Conservation (phyloP, 2,329 filamentous ascomycete genomes). For the Colletotrichum abscissum region DNA sequence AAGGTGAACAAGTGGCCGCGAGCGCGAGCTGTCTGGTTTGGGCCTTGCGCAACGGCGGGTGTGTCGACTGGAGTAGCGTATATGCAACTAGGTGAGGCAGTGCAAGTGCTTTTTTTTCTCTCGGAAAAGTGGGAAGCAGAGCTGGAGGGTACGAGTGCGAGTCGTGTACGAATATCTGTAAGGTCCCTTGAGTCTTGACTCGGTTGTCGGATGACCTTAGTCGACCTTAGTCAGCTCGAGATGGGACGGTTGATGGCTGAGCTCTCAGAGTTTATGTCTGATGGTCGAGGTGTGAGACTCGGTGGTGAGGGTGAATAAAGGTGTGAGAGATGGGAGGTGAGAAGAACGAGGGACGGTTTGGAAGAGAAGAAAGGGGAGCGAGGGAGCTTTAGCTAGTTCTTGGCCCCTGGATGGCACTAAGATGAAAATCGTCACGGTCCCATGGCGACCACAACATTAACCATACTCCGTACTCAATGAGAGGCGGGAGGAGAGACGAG, state of each 20-base stretch:
- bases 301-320: not conserved
- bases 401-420: not conserved
- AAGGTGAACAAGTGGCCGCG: not conserved
- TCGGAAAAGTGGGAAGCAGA: slow-evolving; percentile 27
- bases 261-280: not conserved
- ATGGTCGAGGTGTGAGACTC: no score
- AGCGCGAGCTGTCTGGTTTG: not conserved
- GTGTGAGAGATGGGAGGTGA: not conserved
- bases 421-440: not conserved
- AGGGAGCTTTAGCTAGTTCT: not conserved
- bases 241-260: not conserved
- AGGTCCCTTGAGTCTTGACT: not conserved
- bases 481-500: not conserved
- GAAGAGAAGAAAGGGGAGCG: not conserved
- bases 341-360: not conserved
- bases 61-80: slow-evolving; percentile 16
- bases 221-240: not conserved
- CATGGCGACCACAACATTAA: not conserved
- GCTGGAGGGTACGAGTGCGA: slow-evolving; percentile 13
- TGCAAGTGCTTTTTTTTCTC: not conserved
- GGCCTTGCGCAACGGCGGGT: slow-evolving; percentile 18
- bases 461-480: no score
- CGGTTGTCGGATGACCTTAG: not conserved
- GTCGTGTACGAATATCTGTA: slow-evolving; percentile 11
- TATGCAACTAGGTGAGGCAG: slow-evolving; percentile 28